phyloP scores from a whole-genome alignment of 2,329 filamentous ascomycete genomes.

The Alternaria sp. region DNA sequence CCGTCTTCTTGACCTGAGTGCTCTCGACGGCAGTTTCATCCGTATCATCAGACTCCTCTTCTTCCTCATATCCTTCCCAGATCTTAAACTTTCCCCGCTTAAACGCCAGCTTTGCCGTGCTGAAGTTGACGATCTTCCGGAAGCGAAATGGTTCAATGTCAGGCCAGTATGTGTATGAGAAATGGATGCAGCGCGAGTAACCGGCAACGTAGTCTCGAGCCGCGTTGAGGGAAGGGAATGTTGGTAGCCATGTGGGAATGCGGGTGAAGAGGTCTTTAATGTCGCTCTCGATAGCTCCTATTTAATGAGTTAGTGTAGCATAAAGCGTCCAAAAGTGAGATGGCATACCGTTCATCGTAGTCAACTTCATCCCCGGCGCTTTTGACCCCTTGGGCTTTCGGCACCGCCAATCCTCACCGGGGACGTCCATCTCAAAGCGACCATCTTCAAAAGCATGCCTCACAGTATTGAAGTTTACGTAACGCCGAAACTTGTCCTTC shows the following conservation, averaged over 20 bases:
- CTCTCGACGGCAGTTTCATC: background rate
- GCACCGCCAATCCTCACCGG: background rate
- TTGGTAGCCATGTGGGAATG: background rate
- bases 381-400: background rate
- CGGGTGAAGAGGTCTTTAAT: background rate
- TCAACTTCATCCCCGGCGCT: background rate
- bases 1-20: background rate
- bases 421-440: background rate
- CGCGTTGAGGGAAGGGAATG: background rate
- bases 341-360: background rate
- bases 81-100: background rate
- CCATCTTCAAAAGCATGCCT: slow-evolving; percentile 5
- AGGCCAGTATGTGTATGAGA: background rate
- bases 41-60: background rate
- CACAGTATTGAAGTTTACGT: background rate
- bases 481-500: background rate
- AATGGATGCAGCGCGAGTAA: background rate
- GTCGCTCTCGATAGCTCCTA: background rate
- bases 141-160: background rate
- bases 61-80: background rate
- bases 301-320: background rate
- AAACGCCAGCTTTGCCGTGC: background rate
- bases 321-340: background rate
- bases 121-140: background rate
- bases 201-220: background rate